Evolutionary conservation across 78 protist species (phyloP).

Genomic region (Emiliania huxleyi): DNA sequence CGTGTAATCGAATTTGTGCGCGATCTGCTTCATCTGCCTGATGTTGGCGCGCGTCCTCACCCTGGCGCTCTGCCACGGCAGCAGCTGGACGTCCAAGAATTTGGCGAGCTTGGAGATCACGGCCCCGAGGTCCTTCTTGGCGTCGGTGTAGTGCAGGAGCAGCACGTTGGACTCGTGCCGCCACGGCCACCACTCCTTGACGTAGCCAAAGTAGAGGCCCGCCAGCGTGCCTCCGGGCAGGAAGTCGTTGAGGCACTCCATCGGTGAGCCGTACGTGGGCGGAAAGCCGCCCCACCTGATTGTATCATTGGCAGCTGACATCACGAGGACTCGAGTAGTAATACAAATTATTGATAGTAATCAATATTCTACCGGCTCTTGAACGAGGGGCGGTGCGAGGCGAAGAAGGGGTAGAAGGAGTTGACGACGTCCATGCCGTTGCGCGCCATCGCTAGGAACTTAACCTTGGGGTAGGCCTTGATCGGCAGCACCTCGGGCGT

Average conservation of each 20-base stretch:
- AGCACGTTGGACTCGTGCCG: constrained; percentile 24
- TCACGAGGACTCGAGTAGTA: too few relatives aligned
- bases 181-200: neutral
- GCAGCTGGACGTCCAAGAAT: neutral
- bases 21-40: neutral
- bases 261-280: neutral
- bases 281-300: constrained; percentile 34
- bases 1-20: neutral
- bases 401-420: neutral
- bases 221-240: neutral
- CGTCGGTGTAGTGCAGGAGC: constrained; percentile 15
- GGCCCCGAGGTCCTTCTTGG: neutral
- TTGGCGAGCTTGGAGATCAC: neutral
- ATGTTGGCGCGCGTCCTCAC: neutral
- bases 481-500: neutral
- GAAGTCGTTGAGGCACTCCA: neutral
- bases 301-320: too few relatives aligned
- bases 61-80: neutral
- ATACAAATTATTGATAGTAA: too few relatives aligned
- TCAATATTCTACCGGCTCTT: too few relatives aligned
- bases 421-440: neutral
- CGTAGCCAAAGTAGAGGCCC: neutral
- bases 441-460: neutral
- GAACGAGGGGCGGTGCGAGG: neutral
- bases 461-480: neutral